Evolutionary conservation across 495 filamentous ascomycete species (phyloP).

Genomic region (Podospora fimiseda): DNA sequence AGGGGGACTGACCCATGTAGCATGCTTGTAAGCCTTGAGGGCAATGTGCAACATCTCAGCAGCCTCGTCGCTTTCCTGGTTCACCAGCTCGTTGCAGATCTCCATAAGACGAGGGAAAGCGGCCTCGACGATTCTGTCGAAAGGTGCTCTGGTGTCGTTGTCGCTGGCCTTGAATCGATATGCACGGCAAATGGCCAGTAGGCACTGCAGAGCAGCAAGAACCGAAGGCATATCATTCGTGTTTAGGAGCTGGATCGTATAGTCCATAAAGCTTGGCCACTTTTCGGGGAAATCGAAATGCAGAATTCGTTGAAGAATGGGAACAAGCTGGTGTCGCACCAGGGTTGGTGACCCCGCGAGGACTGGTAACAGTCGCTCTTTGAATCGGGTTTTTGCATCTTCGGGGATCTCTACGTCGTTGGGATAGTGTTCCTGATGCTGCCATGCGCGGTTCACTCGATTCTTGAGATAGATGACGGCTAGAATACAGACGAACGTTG

Average conservation of each 20-base stretch:
- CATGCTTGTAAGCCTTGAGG: constrained; percentile 95
- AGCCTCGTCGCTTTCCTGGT: constrained; percentile 85
- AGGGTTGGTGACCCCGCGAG: constrained; percentile 71
- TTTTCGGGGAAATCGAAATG: constrained; percentile 89
- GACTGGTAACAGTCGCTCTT: constrained; percentile 80
- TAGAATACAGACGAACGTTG: constrained; percentile 35
- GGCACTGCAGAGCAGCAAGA: constrained; percentile 87
- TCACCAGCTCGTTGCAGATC: constrained; percentile 81
- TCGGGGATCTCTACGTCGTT: constrained; percentile 68
- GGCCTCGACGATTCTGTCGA: constrained; percentile 87
- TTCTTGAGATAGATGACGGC: constrained; percentile 98
- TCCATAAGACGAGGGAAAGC: constrained; percentile 85
- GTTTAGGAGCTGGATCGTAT: constrained; percentile 78
- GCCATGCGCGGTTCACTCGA: constrained; percentile 86
- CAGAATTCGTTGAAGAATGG: constrained; percentile 89
- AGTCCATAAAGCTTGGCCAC: constrained; percentile 90
- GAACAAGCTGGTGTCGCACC: constrained; percentile 84
- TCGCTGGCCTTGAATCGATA: constrained; percentile 79
- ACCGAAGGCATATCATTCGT: constrained; percentile 78
- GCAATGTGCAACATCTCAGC: constrained; percentile 94
- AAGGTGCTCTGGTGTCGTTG: constrained; percentile 71
- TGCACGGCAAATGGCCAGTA: constrained; percentile 85
- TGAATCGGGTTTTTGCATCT: constrained; percentile 79
- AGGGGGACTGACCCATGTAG: constrained; percentile 72
- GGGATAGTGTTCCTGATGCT: constrained; percentile 63